Base-by-base conservation (phyloP, 805 yeast species). In the Saturnispora quitensis region DNA sequence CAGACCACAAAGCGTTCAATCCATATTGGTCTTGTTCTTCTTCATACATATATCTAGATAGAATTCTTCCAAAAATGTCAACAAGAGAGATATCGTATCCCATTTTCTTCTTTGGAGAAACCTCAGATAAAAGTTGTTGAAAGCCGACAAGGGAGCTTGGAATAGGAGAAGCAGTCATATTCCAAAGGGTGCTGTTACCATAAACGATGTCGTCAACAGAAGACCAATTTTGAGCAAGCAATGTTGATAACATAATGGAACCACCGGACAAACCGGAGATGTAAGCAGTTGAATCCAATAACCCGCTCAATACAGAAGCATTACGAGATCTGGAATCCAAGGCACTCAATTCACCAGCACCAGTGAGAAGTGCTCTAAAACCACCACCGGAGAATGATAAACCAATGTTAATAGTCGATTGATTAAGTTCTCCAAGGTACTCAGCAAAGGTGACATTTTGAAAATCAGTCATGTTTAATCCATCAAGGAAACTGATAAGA, bases 321-420 rank as follows among this genome's bases (percentile, higher is more conserved):
- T 70, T 68, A 1, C 76, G 68, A n/a, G 90, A 78, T 57, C 93
- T 73, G 52, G 81, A 78, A 63, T 88, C 96, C 57, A 86, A 67
- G 0, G 90, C 95, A 3, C 86, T 71, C n/a, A 88, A 62, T 64
- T 80, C 80, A 34, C 96, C 96, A 6, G 95, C 95, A 17, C 95
- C 95, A 44, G 74, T 68, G 46, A 88, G 68, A 84, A 88, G 83
- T 38, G 96, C 93, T 56, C 96, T 76, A 64, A 84, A 86, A 3
- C 95, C 93, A 59, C 96, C 96, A 40, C 95, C 96, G 15, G 89
- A 77, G 55, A 81, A 77, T 3, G 89, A 81, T 34, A 76, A 57
- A 25, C 81, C 87, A 45, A 84, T 68, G 43, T 71, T 71, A 55
- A 76, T 68, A n/a, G 73, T 52, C 44, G 54, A 44, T 20, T 64